phyloP scores from a whole-genome alignment of 805 yeast species.

The Debaryomyces prosopidis region DNA sequence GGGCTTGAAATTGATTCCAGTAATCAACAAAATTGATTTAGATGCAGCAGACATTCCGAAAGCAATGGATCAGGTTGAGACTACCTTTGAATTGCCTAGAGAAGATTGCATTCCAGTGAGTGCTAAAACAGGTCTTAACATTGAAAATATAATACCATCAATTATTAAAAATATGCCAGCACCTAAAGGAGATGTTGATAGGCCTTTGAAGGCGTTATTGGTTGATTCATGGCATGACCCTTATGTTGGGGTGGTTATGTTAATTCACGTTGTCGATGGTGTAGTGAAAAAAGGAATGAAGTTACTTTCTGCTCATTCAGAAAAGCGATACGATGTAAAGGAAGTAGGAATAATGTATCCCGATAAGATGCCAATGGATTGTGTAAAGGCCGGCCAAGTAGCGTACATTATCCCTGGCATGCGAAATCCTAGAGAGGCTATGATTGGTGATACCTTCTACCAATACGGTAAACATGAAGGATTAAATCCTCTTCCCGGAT shows the following conservation, averaged over 20 bases:
- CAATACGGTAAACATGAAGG: conserved; percentile 52
- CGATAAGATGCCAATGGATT: conserved; percentile 65
- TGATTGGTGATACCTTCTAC: conserved; percentile 88
- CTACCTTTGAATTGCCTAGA: conserved; percentile 74
- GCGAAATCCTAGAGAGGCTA: conserved; percentile 82
- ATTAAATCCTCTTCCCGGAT: conserved; percentile 85
- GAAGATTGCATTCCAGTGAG: conserved; percentile 81
- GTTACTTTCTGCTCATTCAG: conserved; percentile 75
- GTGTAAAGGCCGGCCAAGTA: conserved; percentile 84
- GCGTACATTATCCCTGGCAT: conserved; percentile 95
- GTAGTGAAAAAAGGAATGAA: conserved; percentile 69
- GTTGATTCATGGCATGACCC: conserved; percentile 99
- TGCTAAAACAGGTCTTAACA: conserved; percentile 88
- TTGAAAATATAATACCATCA: conserved; percentile 75
- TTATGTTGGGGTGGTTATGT: conserved; percentile 85
- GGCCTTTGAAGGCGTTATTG: conserved; percentile 69
- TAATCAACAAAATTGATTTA: conserved; percentile 88
- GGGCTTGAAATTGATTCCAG: conserved; percentile 80
- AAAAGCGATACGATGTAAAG: conserved; percentile 76
- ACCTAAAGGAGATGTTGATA: conserved; percentile 57
- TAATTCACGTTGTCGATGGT: conserved; percentile 87
- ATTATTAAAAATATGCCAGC: conserved; percentile 80
- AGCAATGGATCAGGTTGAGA: conserved; percentile 82
- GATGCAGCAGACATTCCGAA: conserved; percentile 82
- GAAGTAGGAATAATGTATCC: conserved; percentile 97